A percentile compares a stretch with the other conserved stretches of the same genome.
phyloP scores from a whole-genome alignment of 768 basidiomycete genomes.

The Kwoniella bestiolae region DNA sequence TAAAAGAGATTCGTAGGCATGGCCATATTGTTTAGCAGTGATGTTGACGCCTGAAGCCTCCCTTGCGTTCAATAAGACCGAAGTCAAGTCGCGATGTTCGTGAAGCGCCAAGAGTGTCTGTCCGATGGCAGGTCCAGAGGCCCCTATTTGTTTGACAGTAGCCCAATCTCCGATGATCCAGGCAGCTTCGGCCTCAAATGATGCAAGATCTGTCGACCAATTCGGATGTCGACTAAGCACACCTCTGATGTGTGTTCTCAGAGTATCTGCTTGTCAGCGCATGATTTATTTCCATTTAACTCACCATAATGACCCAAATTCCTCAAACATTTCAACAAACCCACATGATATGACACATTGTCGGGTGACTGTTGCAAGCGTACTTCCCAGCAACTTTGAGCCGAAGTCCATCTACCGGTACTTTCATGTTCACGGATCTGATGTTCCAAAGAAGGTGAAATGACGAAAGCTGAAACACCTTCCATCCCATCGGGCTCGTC shows the following conservation, averaged over 20 bases:
- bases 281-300: slow-evolving; percentile 44
- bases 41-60: slow-evolving; percentile 77
- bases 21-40: slow-evolving; percentile 76
- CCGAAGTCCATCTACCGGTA: slow-evolving; percentile 94
- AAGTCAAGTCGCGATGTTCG: slow-evolving; percentile 59
- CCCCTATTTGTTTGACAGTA: slow-evolving; percentile 70
- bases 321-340: slow-evolving; percentile 83
- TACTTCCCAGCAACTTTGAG: slow-evolving; percentile 99
- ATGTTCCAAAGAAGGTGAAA: slow-evolving; percentile 88
- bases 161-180: slow-evolving; percentile 97
- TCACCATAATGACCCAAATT: slow-evolving; percentile 96
- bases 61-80: slow-evolving; percentile 62
- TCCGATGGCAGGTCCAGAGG: slow-evolving; percentile 63
- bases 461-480: slow-evolving; percentile 84
- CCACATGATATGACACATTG: slow-evolving; percentile 84
- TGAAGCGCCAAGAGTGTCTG: slow-evolving; percentile 80
- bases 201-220: slow-evolving; percentile 76
- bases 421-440: slow-evolving; percentile 98
- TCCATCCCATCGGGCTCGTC: slow-evolving; percentile 99
- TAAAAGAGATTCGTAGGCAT: slow-evolving; percentile 83
- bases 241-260: slow-evolving; percentile 91
- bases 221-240: slow-evolving; percentile 79
- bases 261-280: slow-evolving; percentile 65
- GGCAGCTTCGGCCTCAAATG: slow-evolving; percentile 88
- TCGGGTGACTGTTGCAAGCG: slow-evolving; percentile 86